Evolutionary conservation across 192 early-diverging fungal species (phyloP).

Genomic region (Gigaspora rosea): DNA sequence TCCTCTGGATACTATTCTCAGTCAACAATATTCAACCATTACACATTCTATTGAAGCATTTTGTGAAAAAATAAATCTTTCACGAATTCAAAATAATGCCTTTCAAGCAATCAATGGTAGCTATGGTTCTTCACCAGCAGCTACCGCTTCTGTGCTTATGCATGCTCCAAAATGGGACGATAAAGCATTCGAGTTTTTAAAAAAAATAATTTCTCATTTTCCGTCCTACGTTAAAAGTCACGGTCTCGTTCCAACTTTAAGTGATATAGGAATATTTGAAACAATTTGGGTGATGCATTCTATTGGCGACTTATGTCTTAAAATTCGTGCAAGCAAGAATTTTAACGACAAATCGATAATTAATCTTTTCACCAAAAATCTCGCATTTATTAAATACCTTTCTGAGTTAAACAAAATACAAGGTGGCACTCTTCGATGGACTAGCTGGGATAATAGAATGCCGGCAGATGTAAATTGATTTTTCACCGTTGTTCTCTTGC

Average conservation of each 20-base stretch:
- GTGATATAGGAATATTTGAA: conserved; percentile 28
- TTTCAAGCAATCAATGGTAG: conserved; percentile 31
- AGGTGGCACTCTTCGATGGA: conserved; percentile 17
- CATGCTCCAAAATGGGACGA: conserved; percentile 6
- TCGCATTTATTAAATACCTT: neutral
- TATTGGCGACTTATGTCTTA: neutral
- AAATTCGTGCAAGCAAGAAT: neutral
- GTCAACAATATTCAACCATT: neutral
- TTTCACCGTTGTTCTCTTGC: no score
- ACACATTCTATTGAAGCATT: conserved; percentile 20
- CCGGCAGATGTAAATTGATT: conserved; percentile 13
- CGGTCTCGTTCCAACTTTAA: conserved; percentile 1
- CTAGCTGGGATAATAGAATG: conserved; percentile 17
- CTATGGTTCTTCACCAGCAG: conserved; percentile 23
- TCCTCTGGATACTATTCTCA: conserved; percentile 11
- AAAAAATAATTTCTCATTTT: neutral
- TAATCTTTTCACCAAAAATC: neutral
- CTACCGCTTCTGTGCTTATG: conserved; percentile 18
- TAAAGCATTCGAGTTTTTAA: conserved; percentile 17
- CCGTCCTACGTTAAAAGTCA: neutral
- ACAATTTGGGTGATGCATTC: conserved; percentile 7
- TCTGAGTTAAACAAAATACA: neutral
- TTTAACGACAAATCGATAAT: neutral
- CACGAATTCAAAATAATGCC: conserved; percentile 11
- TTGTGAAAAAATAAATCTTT: conserved; percentile 1